Percentiles rank a stretch among this genome's conserved stretches.
Evolutionary conservation across 768 basidiomycete genomes (phyloP).

Genomic region (Fomitopsis pulvina): DNA sequence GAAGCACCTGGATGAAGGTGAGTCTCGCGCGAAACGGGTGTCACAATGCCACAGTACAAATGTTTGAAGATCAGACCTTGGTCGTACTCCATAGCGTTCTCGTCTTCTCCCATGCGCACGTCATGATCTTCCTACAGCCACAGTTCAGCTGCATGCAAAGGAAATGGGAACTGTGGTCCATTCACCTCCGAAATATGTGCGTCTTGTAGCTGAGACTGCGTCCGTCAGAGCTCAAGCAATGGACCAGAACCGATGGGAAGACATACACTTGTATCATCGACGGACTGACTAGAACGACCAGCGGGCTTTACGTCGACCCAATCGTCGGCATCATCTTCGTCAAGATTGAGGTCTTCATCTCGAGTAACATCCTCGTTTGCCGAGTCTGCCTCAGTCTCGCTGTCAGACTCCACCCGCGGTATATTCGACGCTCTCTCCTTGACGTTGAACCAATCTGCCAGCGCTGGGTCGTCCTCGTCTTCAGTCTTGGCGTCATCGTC

Average conservation of each 20-base stretch:
- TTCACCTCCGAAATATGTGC: slow-evolving; percentile 1
- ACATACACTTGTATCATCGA: background rate
- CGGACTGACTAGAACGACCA: background rate
- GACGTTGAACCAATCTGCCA: slow-evolving; percentile 59
- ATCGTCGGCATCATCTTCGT: slow-evolving; percentile 29
- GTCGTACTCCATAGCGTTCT: slow-evolving; percentile 72
- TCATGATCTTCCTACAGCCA: background rate
- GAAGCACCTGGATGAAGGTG: slow-evolving; percentile 53
- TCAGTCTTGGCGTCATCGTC: slow-evolving; percentile 22
- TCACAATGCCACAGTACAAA: slow-evolving; percentile 45
- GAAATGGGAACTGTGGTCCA: too few species aligned
- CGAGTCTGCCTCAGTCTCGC: slow-evolving; percentile 64
- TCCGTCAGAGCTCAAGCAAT: background rate
- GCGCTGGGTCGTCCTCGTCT: slow-evolving; percentile 35
- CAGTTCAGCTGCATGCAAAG: too few species aligned
- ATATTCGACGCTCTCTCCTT: slow-evolving; percentile 26
- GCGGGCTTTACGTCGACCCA: slow-evolving; percentile 27
- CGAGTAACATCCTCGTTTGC: slow-evolving; percentile 50
- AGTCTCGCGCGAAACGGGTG: slow-evolving; percentile 4
- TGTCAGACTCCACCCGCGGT: slow-evolving; percentile 31
- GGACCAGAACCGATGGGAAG: background rate
- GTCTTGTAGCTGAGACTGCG: background rate
- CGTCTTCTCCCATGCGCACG: slow-evolving; percentile 63
- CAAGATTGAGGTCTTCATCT: slow-evolving; percentile 20
- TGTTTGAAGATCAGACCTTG: slow-evolving; percentile 74